These are phyloP conservation scores for Trifolium fragiferum DNA, from an alignment of 306 rosid species.

Conservation along the genomic window DNA sequence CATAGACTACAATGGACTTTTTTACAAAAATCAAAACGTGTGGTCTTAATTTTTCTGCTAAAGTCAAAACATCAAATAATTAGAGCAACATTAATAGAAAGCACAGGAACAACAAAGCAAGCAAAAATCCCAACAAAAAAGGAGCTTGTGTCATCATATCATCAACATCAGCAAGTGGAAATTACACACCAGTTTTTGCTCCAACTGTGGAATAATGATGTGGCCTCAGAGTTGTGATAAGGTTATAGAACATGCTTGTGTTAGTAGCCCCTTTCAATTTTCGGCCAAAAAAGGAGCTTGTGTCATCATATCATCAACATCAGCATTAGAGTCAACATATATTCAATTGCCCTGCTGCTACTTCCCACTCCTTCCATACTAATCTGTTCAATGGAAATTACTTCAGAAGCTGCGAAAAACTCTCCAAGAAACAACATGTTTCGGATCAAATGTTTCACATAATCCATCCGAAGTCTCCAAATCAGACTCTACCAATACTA, in stretches of 20 bases:
- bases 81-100: too few species aligned
- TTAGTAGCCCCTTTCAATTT: not conserved
- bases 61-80: too few species aligned
- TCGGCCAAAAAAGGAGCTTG: conserved; percentile 7
- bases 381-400: conserved; percentile 7
- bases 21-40: too few species aligned
- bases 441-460: not conserved
- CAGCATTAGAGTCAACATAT: not conserved
- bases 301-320: conserved; percentile 12
- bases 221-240: not conserved
- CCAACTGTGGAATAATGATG: conserved; percentile 19
- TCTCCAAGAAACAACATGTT: conserved; percentile 27
- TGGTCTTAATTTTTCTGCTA: too few species aligned
- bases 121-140: not conserved
- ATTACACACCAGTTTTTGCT: conserved; percentile 23
- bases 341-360: conserved; percentile 12
- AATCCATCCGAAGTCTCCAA: conserved; percentile 14
- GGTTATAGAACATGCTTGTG: not conserved
- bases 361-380: not conserved
- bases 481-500: not conserved
- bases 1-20: too few species aligned
- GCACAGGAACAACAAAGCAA: too few species aligned
- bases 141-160: not conserved
- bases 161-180: conserved; percentile 34
- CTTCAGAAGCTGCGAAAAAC: not conserved